These are phyloP conservation scores for Chaetomidium leptoderma DNA, from an alignment of 495 filamentous ascomycete genomes.

Conservation along the genomic window DNA sequence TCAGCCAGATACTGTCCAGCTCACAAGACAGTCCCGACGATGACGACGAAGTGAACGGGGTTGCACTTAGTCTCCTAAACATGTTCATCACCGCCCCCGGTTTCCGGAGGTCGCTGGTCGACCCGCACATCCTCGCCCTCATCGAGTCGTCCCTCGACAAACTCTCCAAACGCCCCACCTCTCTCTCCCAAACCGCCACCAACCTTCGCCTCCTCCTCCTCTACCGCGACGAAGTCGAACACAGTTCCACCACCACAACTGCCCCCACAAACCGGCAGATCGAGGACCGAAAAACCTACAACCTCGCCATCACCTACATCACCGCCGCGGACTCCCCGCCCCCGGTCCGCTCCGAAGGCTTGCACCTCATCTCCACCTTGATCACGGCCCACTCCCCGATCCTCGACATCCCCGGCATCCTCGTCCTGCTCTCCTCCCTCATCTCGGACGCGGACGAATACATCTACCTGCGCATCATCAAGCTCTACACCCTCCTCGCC, in stretches of 20 bases:
- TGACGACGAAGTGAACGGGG: constrained; percentile 51
- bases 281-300: constrained; percentile 66
- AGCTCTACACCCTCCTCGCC: constrained; percentile 62
- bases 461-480: constrained; percentile 67
- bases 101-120: constrained; percentile 51
- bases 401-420: constrained; percentile 64
- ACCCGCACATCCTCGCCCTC: constrained; percentile 39
- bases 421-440: constrained; percentile 62
- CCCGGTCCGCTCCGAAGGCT: constrained; percentile 73
- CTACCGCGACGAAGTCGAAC: constrained; percentile 49
- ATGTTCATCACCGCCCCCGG: constrained; percentile 60
- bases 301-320: constrained; percentile 67
- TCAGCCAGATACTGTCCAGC: constrained; percentile 52
- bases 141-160: constrained; percentile 50
- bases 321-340: constrained; percentile 61
- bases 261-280: constrained; percentile 44
- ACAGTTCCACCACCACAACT: constrained; percentile 30
- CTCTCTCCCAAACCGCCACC: constrained; percentile 50
- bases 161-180: constrained; percentile 37
- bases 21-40: constrained; percentile 4
- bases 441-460: constrained; percentile 69
- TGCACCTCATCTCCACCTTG: constrained; percentile 63
- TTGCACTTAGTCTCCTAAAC: constrained; percentile 64
- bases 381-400: constrained; percentile 59
- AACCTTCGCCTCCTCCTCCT: constrained; percentile 56